Conservation (phyloP, 2,329 filamentous ascomycete species). For the Diplodia sapinea region DNA sequence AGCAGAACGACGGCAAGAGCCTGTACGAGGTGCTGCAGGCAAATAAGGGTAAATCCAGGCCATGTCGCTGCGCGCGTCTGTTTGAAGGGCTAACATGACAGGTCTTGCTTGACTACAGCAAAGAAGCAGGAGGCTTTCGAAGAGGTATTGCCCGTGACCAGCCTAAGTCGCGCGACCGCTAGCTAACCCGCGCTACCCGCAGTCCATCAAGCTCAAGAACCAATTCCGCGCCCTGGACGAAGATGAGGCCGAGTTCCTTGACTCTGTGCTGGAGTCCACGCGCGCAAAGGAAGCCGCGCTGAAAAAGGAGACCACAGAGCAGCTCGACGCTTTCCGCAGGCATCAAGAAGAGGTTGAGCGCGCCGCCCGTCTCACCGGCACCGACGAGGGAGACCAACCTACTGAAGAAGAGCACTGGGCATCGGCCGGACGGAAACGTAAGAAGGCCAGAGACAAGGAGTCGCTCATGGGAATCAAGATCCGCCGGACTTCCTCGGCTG, state of each 20-base stretch:
- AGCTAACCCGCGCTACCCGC: neutral
- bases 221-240: constrained; percentile 80
- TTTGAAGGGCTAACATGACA: constrained; percentile 42
- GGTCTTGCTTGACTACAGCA: constrained; percentile 54
- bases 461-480: constrained; percentile 53
- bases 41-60: constrained; percentile 69
- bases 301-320: constrained; percentile 63
- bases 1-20: constrained; percentile 62
- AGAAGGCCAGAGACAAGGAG: constrained; percentile 51
- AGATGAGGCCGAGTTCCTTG: constrained; percentile 77
- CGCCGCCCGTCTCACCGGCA: constrained; percentile 49
- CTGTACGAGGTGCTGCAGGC: constrained; percentile 79
- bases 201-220: constrained; percentile 68
- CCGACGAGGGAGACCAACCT: constrained; percentile 39
- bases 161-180: neutral
- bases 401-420: constrained; percentile 57
- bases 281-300: constrained; percentile 63
- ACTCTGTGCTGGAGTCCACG: constrained; percentile 63
- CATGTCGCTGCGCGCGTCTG: neutral
- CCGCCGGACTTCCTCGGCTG: constrained; percentile 45
- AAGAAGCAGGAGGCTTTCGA: constrained; percentile 84
- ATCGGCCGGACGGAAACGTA: constrained; percentile 58
- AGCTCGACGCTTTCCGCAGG: constrained; percentile 63
- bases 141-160: constrained; percentile 54
- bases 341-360: constrained; percentile 66